Base-by-base conservation (phyloP, 208 protist genomes). In the Tritrichomonas musculus region DNA sequence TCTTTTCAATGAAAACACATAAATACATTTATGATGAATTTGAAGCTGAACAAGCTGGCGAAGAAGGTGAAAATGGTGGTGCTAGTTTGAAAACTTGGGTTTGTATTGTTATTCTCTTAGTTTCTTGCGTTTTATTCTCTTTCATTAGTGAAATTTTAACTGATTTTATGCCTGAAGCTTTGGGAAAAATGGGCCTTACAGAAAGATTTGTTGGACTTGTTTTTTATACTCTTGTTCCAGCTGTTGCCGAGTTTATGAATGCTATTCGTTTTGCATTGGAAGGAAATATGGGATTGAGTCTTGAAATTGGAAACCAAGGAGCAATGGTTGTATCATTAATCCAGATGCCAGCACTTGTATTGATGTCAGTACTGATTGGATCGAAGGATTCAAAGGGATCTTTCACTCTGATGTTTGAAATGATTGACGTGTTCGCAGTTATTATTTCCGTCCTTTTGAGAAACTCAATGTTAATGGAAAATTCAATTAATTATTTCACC, bases 1-100 rank as follows among this genome's bases (percentile, higher is more conserved):
- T 82, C 73, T 82, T 82, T 39, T 50, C 39, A 44, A 17, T 82
- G 30, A 30, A 82, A 17, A 82, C 73, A 50, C 73, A 82, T 39
- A 82, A 82, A 50, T 82, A 82, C 20, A 82, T 82, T 82, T 82
- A 82, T 27, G 73, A 82, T 50, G 39, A 82, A 82, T 82, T 82
- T 41, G 73, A 82, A 82, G 41, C 33, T 30, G 73, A 82, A 50
- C 73, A 82, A 27, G 11, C 11, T 11, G 73, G 73, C 22, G 53
- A 60, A 60, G n/a, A n/a, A n/a, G n/a, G n/a, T n/a, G 73, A 82
- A 82, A 39, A 50, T 82, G 22, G 14, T 50, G 73, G 33, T 50
- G 73, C 33, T 47, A 44, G 14, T 50, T 30, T 82, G 41, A 47
- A 30, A 50, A 82, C 73, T 50, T 82, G 73, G 73, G 50, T 82